Evolutionary conservation across 192 early-diverging fungal species (phyloP).

Genomic region (Gaertneriomyces semiglobifer): DNA sequence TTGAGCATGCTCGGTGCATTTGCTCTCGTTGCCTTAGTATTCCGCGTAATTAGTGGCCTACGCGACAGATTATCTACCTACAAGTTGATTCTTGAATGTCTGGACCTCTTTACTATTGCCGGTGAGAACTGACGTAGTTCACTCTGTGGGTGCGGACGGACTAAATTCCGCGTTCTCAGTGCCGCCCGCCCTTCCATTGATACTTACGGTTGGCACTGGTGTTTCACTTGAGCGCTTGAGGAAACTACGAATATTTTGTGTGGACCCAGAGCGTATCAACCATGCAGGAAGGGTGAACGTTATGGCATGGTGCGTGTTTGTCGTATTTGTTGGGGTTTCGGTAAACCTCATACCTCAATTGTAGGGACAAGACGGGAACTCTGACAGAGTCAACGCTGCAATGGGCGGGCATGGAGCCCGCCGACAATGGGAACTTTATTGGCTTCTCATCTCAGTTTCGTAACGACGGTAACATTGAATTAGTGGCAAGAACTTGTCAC

Average conservation of each 20-base stretch:
- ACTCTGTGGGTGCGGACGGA: not conserved
- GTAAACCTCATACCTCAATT: too few relatives aligned
- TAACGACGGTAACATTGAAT: slow-evolving; percentile 20
- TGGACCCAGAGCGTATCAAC: slow-evolving; percentile 41
- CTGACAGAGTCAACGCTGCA: slow-evolving; percentile 6
- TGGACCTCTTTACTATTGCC: slow-evolving; percentile 51
- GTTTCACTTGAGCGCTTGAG: slow-evolving; percentile 36
- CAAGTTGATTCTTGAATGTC: slow-evolving; percentile 25
- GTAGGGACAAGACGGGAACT: slow-evolving; percentile 43
- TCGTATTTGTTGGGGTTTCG: too few relatives aligned
- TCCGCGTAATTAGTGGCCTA: slow-evolving; percentile 26
- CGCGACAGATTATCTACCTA: not conserved
- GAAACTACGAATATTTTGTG: slow-evolving; percentile 39
- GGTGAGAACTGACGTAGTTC: slow-evolving; percentile 7
- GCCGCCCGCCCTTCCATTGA: slow-evolving; percentile 46
- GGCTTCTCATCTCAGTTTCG: not conserved
- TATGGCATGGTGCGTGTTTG: slow-evolving; percentile 36
- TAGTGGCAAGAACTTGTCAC: slow-evolving; percentile 58
- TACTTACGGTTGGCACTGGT: slow-evolving; percentile 42
- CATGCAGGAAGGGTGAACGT: slow-evolving; percentile 41
- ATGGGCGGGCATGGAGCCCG: slow-evolving; percentile 17
- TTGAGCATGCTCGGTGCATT: slow-evolving; percentile 34
- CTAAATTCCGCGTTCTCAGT: slow-evolving; percentile 14
- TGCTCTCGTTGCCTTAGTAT: slow-evolving; percentile 41
- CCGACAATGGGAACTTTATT: slow-evolving; percentile 2